Conservation (phyloP, 139 green algal species). For the Chlorella sp. region DNA sequence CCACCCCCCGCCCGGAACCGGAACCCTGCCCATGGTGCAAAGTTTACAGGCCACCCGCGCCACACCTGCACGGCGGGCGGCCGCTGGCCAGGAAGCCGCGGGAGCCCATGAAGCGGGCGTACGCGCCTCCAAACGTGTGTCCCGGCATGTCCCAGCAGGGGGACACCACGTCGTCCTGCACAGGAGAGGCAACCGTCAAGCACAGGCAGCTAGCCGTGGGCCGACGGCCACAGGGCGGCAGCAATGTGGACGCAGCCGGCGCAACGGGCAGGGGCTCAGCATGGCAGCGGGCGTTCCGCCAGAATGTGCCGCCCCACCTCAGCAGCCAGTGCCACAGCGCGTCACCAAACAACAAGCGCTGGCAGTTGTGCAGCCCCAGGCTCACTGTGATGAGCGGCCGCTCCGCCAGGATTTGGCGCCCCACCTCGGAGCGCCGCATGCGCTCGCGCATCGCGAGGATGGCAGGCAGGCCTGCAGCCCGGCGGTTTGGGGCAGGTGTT, state of each 20-base stretch:
- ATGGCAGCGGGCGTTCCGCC: too few relatives aligned
- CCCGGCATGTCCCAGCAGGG: conserved; percentile 63
- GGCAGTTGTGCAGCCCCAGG: too few relatives aligned
- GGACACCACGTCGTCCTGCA: conserved; percentile 51
- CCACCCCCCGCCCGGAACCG: too few relatives aligned
- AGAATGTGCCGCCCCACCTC: background rate
- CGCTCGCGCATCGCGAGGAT: conserved; percentile 66
- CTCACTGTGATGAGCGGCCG: conserved; percentile 78
- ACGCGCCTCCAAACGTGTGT: conserved; percentile 87
- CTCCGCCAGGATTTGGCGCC: conserved; percentile 75
- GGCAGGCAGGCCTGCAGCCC: conserved; percentile 36
- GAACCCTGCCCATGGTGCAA: too few relatives aligned
- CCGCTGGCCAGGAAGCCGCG: conserved; percentile 87
- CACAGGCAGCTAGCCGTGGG: background rate
- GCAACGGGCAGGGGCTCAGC: background rate
- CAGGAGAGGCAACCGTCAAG: too few relatives aligned
- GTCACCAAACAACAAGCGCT: too few relatives aligned
- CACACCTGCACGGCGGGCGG: conserved; percentile 71
- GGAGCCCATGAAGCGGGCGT: conserved; percentile 90
- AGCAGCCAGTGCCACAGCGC: background rate
- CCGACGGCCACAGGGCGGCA: too few relatives aligned
- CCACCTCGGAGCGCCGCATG: conserved; percentile 72
- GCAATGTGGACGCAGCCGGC: too few relatives aligned
- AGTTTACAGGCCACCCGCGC: background rate
- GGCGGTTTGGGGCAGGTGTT: conserved; percentile 15